Conservation (phyloP, 164 flowering plant genomes). For the Vitis labrusca region DNA sequence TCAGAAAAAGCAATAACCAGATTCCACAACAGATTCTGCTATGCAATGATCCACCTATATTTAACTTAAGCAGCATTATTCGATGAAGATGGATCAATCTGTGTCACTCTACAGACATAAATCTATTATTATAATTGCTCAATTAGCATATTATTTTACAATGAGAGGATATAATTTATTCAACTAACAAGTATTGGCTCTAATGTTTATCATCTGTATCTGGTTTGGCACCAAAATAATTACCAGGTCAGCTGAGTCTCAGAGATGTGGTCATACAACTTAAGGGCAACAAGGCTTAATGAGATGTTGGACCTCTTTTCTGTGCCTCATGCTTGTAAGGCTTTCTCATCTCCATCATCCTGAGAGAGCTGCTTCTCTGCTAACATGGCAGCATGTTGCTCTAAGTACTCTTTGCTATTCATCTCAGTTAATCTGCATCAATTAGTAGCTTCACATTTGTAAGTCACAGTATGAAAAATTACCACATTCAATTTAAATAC, state of each 20-base stretch:
- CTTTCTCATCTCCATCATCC: conserved; percentile 22
- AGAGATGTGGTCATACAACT: neutral
- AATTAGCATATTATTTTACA: too few species aligned
- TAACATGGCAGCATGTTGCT: conserved; percentile 59
- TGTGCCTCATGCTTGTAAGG: conserved; percentile 18
- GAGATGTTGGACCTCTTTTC: neutral
- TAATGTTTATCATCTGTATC: neutral
- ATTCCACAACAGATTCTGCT: too few species aligned
- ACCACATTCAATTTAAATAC: too few species aligned
- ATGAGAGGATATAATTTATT: too few species aligned
- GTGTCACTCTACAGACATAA: too few species aligned
- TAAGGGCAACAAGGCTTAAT: neutral
- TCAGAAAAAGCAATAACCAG: too few species aligned
- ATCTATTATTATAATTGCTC: too few species aligned
- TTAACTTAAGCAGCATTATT: too few species aligned
- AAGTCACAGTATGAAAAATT: neutral
- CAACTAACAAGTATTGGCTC: too few species aligned
- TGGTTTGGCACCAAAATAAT: neutral
- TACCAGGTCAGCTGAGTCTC: neutral
- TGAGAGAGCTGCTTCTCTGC: conserved; percentile 29
- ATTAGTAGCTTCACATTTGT: neutral
- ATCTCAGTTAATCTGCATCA: conserved; percentile 86
- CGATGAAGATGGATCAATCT: too few species aligned
- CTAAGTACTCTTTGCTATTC: conserved; percentile 86
- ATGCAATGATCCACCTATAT: too few species aligned